Percentiles rank a stretch among this genome's conserved stretches.
phyloP scores from a whole-genome alignment of 257 asterid genomes.

The Fraxinus excelsior region DNA sequence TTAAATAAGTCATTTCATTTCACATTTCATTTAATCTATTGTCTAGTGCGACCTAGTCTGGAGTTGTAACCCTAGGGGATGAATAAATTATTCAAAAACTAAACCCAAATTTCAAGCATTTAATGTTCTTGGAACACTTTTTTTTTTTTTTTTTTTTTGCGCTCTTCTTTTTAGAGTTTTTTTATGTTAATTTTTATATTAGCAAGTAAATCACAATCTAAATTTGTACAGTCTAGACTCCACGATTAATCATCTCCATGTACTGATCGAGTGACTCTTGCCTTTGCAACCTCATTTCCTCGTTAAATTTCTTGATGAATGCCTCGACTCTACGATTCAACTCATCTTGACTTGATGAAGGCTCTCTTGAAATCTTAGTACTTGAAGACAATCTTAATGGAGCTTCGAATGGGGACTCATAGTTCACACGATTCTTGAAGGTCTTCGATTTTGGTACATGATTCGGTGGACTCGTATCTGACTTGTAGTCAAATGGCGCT shows the following conservation, averaged over 20 bases:
- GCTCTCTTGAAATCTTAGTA: slow-evolving; percentile 22
- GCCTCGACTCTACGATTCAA: slow-evolving; percentile 41
- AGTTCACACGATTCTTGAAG: slow-evolving; percentile 47
- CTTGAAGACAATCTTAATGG: not conserved
- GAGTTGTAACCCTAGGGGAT: too few relatives aligned
- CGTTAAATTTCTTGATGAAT: slow-evolving; percentile 42
- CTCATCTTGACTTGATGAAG: slow-evolving; percentile 40
- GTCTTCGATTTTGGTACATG: slow-evolving; percentile 49
- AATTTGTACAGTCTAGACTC: slow-evolving; percentile 10
- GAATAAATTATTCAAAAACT: too few relatives aligned
- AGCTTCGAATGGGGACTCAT: slow-evolving; percentile 20
- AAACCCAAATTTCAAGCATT: slow-evolving; percentile 11
- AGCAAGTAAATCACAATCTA: not conserved
- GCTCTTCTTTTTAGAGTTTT: too few relatives aligned
- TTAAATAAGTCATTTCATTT: too few relatives aligned
- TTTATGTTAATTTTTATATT: not conserved
- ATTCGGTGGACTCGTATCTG: slow-evolving; percentile 14
- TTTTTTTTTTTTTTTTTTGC: not conserved
- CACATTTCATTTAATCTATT: too few relatives aligned
- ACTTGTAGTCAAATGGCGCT: slow-evolving; percentile 36
- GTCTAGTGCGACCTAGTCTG: too few relatives aligned
- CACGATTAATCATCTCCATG: slow-evolving; percentile 43
- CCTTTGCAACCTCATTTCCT: slow-evolving; percentile 49
- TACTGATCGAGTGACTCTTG: slow-evolving; percentile 36
- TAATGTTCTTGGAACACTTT: not conserved